Evolutionary conservation across 2,329 filamentous ascomycete species (phyloP).

Genomic region (Aspergillus sp.): DNA sequence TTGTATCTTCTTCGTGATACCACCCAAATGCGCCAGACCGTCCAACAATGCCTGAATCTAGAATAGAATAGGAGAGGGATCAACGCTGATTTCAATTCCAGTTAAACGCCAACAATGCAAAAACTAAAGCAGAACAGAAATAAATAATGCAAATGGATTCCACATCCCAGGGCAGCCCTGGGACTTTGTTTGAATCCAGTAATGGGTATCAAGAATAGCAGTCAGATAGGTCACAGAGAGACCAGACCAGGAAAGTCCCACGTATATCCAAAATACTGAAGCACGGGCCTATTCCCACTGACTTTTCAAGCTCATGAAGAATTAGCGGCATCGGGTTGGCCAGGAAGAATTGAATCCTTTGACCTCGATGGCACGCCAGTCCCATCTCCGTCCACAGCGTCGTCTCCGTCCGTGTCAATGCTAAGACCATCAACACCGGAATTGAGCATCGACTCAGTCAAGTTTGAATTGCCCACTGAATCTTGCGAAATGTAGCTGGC

Average conservation of each 20-base stretch:
- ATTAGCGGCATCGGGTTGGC: no score
- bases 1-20: no score
- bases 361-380: no score
- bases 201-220: no score
- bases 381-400: constrained; percentile 19
- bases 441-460: constrained; percentile 40
- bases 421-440: constrained; percentile 34
- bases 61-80: constrained; percentile 5
- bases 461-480: constrained; percentile 41
- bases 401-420: constrained; percentile 10
- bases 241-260: no score
- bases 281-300: no score
- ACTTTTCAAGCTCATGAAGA: no score
- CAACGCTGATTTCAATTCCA: constrained; percentile 4
- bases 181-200: no score
- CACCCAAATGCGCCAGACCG: background rate
- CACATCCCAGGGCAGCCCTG: no score
- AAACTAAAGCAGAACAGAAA: constrained; percentile 1
- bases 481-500: constrained; percentile 33
- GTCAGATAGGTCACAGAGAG: no score
- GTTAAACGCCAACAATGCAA: constrained; percentile 7
- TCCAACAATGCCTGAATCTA: background rate
- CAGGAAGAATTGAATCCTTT: no score
- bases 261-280: no score
- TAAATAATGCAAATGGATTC: constrained; percentile 8